A percentile compares a stretch with the other conserved stretches of the same genome.
Conservation (phyloP, 192 early-diverging fungal genomes). For the Coemansia sp. region DNA sequence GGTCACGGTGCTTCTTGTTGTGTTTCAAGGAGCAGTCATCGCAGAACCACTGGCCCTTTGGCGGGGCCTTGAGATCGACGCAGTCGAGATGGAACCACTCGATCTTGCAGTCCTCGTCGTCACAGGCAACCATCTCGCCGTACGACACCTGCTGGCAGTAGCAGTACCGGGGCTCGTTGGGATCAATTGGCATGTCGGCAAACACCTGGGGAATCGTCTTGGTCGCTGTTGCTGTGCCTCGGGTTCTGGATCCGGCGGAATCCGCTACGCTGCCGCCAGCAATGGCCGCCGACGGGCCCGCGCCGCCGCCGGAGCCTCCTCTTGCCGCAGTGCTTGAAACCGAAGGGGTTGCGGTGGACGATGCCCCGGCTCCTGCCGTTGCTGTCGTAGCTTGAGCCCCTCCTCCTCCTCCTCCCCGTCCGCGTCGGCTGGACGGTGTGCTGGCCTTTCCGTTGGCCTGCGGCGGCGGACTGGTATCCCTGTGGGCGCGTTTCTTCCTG, state of each 20-base stretch:
- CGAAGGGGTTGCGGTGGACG: too few species aligned
- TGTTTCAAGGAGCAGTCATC: conserved; percentile 64
- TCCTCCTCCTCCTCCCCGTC: conserved; percentile 8
- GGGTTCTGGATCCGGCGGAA: conserved; percentile 5
- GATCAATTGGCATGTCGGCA: conserved; percentile 83
- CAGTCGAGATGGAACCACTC: conserved; percentile 99
- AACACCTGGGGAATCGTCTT: conserved; percentile 30
- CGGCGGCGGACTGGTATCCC: conserved; percentile 13
- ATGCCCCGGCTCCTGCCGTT: neutral
- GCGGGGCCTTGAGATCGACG: conserved; percentile 82
- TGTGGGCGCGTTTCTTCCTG: neutral
- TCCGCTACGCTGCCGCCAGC: neutral
- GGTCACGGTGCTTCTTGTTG: conserved; percentile 40
- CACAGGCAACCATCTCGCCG: conserved; percentile 97
- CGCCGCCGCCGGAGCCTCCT: neutral
- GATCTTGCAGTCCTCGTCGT: conserved; percentile 87
- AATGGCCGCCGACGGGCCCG: conserved; percentile 2
- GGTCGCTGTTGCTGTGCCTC: neutral
- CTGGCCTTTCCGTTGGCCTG: conserved; percentile 10
- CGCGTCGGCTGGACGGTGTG: conserved; percentile 20
- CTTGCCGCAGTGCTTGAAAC: neutral
- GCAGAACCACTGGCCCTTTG: conserved; percentile 97
- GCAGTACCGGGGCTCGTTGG: conserved; percentile 96
- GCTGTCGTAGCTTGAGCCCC: neutral
- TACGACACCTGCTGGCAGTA: conserved; percentile 94